Conservation (phyloP, 305 asterid genomes). For the Fraxinus baroniana region DNA sequence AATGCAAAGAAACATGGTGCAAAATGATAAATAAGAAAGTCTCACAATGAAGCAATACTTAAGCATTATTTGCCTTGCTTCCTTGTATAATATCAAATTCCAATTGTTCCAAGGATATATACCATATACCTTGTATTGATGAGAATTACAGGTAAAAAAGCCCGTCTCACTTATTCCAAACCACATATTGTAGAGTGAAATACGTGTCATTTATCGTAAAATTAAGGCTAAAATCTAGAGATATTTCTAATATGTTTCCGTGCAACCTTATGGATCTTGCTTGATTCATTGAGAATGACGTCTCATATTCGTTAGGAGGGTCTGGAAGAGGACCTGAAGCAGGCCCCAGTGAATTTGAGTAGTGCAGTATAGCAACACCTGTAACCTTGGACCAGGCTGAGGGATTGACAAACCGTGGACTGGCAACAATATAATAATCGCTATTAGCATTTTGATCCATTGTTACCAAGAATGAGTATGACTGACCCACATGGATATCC, state of each 20-base stretch:
- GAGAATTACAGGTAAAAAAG: not conserved
- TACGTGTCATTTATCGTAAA: conserved; percentile 3
- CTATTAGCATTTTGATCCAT: conserved; percentile 78
- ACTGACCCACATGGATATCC: conserved; percentile 95
- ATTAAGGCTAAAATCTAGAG: conserved; percentile 20
- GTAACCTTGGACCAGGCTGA: conserved; percentile 51
- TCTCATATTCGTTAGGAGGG: conserved; percentile 80
- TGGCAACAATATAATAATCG: conserved; percentile 87
- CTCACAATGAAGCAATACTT: conserved; percentile 23
- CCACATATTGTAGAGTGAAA: conserved; percentile 14
- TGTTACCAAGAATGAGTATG: conserved; percentile 83
- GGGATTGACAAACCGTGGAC: conserved; percentile 69
- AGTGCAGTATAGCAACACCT: conserved; percentile 83
- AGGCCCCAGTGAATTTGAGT: conserved; percentile 74
- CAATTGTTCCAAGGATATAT: conserved; percentile 8
- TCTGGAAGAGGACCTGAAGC: conserved; percentile 98
- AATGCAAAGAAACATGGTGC: not conserved
- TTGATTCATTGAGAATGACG: conserved; percentile 86
- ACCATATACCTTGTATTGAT: not conserved
- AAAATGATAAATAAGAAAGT: conserved; percentile 16
- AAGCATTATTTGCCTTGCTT: conserved; percentile 16
- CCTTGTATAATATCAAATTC: not conserved
- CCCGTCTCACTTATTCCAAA: conserved; percentile 3
- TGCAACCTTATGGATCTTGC: conserved; percentile 93
- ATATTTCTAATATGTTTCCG: conserved; percentile 27